phyloP scores from a whole-genome alignment of 2,329 filamentous ascomycete genomes.

The Curvularia lunata region DNA sequence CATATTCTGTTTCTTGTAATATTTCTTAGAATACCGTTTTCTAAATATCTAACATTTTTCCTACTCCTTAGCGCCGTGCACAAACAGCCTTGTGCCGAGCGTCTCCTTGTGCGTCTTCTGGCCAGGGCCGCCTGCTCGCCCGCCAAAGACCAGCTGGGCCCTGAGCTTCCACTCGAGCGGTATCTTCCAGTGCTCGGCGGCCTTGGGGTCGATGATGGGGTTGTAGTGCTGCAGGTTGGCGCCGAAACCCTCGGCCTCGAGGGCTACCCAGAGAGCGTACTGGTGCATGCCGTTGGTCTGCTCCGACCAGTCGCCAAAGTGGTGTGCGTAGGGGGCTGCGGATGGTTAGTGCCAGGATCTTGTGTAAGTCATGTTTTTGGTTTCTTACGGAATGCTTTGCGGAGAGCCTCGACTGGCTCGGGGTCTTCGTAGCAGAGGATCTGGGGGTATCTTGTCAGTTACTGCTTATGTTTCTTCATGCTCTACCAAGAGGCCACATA shows the following conservation, averaged over 20 bases:
- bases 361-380: neutral
- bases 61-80: slow-evolving; percentile 45
- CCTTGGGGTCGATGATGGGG: slow-evolving; percentile 78
- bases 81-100: slow-evolving; percentile 64
- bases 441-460: slow-evolving; percentile 45
- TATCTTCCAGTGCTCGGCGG: slow-evolving; percentile 71
- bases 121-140: slow-evolving; percentile 59
- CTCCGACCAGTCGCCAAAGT: slow-evolving; percentile 77
- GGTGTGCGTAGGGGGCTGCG: slow-evolving; percentile 71
- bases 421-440: slow-evolving; percentile 88
- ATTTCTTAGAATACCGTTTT: too few species aligned
- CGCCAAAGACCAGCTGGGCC: slow-evolving; percentile 86
- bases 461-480: neutral
- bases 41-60: too few species aligned
- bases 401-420: slow-evolving; percentile 67
- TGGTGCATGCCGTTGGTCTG: slow-evolving; percentile 86
- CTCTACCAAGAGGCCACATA: too few species aligned
- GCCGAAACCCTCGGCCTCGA: slow-evolving; percentile 83
- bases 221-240: slow-evolving; percentile 95
- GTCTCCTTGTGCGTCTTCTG: slow-evolving; percentile 70
- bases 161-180: slow-evolving; percentile 76
- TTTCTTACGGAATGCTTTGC: slow-evolving; percentile 64
- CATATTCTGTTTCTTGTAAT: too few species aligned
- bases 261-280: slow-evolving; percentile 78
- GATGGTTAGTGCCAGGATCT: neutral